Evolutionary conservation across 306 rosid species (phyloP).

Genomic region (Vigna mungo): DNA sequence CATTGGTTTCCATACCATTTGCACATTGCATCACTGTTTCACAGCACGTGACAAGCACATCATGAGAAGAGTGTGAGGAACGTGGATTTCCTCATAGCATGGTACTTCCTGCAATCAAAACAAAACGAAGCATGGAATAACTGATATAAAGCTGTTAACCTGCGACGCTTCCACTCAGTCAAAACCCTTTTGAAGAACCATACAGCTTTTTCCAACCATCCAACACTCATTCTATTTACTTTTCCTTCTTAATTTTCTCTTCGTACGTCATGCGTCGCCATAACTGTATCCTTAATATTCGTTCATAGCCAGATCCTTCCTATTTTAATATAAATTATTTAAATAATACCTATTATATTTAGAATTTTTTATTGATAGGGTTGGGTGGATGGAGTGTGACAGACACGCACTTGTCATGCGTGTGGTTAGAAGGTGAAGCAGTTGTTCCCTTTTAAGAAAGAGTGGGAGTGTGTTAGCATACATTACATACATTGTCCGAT

Average conservation of each 20-base stretch:
- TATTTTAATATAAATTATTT: too few relatives aligned
- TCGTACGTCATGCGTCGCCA: too few relatives aligned
- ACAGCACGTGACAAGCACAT: constrained; percentile 43
- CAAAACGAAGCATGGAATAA: constrained; percentile 34
- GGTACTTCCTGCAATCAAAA: neutral
- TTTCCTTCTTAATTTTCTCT: too few relatives aligned
- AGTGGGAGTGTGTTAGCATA: neutral
- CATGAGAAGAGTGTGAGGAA: neutral
- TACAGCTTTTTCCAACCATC: neutral
- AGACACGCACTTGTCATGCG: neutral
- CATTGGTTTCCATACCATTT: too few relatives aligned
- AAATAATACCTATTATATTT: too few relatives aligned
- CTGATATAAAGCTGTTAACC: constrained; percentile 39
- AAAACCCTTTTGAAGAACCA: constrained; percentile 5
- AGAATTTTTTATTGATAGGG: neutral
- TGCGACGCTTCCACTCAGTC: constrained; percentile 3
- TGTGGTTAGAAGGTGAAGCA: neutral
- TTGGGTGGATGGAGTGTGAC: neutral
- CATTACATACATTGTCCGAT: neutral
- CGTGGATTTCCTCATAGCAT: neutral
- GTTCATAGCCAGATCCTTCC: too few relatives aligned
- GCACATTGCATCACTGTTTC: neutral
- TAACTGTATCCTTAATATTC: too few relatives aligned
- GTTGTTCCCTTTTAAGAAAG: neutral
- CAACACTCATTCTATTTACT: too few relatives aligned